A percentile compares a stretch with the other conserved stretches of the same genome.
Conservation (phyloP, 805 yeast genomes). For the Sugiyamaella americana region DNA sequence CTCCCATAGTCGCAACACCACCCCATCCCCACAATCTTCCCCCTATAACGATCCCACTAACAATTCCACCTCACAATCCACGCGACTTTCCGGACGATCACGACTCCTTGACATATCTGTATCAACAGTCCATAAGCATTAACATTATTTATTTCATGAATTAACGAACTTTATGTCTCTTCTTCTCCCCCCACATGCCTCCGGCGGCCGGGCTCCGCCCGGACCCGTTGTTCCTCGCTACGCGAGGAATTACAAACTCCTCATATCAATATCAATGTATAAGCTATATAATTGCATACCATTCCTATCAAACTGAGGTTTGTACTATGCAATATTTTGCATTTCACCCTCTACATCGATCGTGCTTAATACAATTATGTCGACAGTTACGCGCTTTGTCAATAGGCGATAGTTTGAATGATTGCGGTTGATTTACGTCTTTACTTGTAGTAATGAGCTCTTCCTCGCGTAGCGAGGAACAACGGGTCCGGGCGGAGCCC, state of each 20-base stretch:
- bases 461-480: neutral
- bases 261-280: too few species aligned
- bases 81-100: conserved; percentile 12
- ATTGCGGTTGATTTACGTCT: too few species aligned
- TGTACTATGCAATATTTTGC: too few species aligned
- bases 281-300: too few species aligned
- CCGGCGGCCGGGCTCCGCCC: conserved; percentile 1
- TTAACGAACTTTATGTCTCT: neutral
- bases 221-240: neutral
- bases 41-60: conserved; percentile 1
- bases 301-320: too few species aligned
- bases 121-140: conserved; percentile 13
- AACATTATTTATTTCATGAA: neutral
- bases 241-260: too few species aligned
- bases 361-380: too few species aligned
- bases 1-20: neutral
- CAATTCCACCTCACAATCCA: conserved; percentile 5
- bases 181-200: neutral
- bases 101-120: conserved; percentile 23
- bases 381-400: too few species aligned
- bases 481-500: neutral
- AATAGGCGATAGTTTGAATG: too few species aligned
- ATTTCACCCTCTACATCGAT: too few species aligned
- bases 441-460: too few species aligned
- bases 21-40: conserved; percentile 6